phyloP scores from a whole-genome alignment of 768 basidiomycete genomes.

The Leccinum imitatum region DNA sequence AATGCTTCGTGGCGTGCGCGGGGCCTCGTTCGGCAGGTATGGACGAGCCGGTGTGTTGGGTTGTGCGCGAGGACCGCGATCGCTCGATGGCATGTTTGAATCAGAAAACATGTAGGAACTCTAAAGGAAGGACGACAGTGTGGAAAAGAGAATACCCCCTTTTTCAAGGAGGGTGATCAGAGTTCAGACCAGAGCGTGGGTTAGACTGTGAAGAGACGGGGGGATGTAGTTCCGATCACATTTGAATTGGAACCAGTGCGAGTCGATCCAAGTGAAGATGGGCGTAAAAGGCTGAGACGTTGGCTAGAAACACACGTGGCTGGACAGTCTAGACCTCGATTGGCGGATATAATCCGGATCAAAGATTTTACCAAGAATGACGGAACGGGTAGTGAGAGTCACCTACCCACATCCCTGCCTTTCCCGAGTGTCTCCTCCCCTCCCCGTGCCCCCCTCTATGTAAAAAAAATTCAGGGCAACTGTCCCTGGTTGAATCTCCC shows the following conservation, averaged over 20 bases:
- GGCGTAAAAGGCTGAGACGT: too few relatives aligned
- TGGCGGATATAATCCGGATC: not conserved
- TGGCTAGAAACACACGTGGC: too few relatives aligned
- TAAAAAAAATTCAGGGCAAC: too few relatives aligned
- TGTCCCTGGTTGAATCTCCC: too few relatives aligned
- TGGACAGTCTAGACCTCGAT: too few relatives aligned
- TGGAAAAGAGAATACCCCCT: too few relatives aligned
- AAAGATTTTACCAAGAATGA: not conserved
- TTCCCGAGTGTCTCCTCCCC: too few relatives aligned
- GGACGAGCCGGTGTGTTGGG: constrained; percentile 6
- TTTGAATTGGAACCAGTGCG: constrained; percentile 23
- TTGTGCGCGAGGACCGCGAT: constrained; percentile 2
- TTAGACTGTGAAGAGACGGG: not conserved
- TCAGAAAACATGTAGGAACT: constrained; percentile 1
- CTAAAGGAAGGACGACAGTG: too few relatives aligned
- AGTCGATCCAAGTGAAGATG: not conserved
- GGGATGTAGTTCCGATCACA: constrained; percentile 3
- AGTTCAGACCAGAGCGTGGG: constrained; percentile 11
- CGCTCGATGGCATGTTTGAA: constrained; percentile 12
- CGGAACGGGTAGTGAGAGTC: not conserved
- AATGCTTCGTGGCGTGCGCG: constrained; percentile 16
- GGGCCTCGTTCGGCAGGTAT: constrained; percentile 6
- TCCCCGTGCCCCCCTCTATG: too few relatives aligned
- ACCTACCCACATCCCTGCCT: too few relatives aligned
- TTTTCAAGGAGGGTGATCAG: not conserved